Evolutionary conservation across 139 green algal species (phyloP).

Genomic region (Tetradesmus lagerheimii): DNA sequence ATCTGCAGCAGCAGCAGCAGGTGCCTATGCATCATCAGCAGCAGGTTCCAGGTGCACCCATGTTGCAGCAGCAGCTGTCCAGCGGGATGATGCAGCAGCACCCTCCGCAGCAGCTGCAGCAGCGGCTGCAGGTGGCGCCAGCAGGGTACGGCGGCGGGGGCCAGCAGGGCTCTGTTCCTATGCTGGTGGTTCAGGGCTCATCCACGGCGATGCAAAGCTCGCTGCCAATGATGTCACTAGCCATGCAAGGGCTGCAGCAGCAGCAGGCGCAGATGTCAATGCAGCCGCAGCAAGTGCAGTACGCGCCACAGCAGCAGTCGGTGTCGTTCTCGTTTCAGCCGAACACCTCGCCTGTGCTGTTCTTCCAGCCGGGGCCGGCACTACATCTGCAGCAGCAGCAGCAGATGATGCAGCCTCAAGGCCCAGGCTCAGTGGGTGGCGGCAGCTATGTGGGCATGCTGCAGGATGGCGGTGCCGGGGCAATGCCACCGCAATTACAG

Average conservation of each 20-base stretch:
- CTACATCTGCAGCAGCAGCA: conserved; percentile 16
- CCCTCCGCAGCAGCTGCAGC: neutral
- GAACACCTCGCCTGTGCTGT: neutral
- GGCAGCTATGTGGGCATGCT: neutral
- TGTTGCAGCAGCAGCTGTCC: neutral
- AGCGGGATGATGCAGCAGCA: neutral
- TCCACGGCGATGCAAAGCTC: neutral
- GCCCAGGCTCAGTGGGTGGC: neutral
- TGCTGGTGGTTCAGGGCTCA: neutral
- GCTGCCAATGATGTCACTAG: neutral
- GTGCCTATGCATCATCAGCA: neutral
- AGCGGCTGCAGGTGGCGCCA: neutral
- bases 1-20: neutral
- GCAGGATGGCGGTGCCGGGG: neutral
- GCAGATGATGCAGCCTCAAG: neutral
- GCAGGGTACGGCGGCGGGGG: neutral
- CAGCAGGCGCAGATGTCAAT: neutral
- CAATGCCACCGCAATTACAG: neutral
- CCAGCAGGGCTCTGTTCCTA: neutral
- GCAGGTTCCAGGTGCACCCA: neutral
- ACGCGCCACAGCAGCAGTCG: neutral
- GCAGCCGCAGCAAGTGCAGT: neutral
- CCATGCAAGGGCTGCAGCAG: neutral
- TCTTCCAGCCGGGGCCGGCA: neutral
- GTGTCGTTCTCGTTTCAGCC: neutral